These are phyloP conservation scores for Senna tora DNA, from an alignment of 306 rosid species.

Conservation along the genomic window DNA sequence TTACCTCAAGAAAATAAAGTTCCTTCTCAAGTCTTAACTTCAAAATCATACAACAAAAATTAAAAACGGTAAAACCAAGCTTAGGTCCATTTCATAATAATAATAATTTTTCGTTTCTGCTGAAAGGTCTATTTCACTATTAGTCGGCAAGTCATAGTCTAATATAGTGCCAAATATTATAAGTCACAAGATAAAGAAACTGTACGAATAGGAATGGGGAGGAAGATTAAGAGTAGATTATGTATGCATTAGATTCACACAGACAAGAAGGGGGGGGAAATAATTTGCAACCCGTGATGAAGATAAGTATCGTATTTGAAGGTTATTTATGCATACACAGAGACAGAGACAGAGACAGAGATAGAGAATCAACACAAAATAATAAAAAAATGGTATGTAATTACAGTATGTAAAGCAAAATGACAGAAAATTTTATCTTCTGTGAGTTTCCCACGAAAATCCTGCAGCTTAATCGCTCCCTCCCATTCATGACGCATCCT, in stretches of 20 bases:
- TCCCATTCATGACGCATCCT: slow-evolving; percentile 45
- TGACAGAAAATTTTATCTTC: slow-evolving; percentile 53
- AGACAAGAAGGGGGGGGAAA: slow-evolving; percentile 30
- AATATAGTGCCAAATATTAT: neutral
- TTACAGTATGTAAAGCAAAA: slow-evolving; percentile 71
- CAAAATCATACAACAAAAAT: neutral
- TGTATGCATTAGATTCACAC: slow-evolving; percentile 49
- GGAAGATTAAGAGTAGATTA: slow-evolving; percentile 29
- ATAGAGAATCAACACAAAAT: slow-evolving; percentile 46
- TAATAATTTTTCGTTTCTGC: slow-evolving; percentile 8
- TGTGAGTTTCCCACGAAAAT: slow-evolving; percentile 43
- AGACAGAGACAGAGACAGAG: slow-evolving; percentile 40
- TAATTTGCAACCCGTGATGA: slow-evolving; percentile 38
- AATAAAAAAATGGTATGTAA: slow-evolving; percentile 57
- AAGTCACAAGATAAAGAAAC: slow-evolving; percentile 22
- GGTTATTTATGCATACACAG: slow-evolving; percentile 51
- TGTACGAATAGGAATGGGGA: neutral
- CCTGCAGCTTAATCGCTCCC: slow-evolving; percentile 54
- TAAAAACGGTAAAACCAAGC: slow-evolving; percentile 11
- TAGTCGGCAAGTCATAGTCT: neutral
- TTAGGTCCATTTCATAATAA: slow-evolving; percentile 8
- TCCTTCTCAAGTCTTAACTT: neutral
- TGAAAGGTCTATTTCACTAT: slow-evolving; percentile 11
- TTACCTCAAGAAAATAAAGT: neutral
- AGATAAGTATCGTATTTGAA: slow-evolving; percentile 41